Percentiles rank a stretch among this genome's conserved stretches.
Conservation (phyloP, 148 eudicot species). For the Vaccinium myrtillus region DNA sequence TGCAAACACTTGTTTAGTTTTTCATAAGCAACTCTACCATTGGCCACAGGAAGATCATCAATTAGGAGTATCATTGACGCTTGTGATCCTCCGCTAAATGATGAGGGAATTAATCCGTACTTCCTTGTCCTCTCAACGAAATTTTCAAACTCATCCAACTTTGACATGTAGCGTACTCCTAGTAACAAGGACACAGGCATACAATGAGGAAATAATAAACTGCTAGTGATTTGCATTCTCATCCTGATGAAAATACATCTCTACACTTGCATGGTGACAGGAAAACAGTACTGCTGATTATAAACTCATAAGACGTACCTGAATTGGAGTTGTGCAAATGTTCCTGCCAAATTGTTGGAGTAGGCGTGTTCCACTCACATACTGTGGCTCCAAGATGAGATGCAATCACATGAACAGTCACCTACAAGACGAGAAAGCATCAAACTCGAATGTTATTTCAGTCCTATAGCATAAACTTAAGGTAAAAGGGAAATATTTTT, state of each 20-base stretch:
- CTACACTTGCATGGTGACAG: not conserved
- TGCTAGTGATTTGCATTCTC: not conserved
- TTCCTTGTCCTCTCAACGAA: constrained; percentile 80
- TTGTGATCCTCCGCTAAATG: constrained; percentile 30
- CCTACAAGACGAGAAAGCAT: constrained; percentile 44
- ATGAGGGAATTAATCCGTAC: constrained; percentile 63
- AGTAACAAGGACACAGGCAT: not conserved
- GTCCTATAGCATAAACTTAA: not conserved
- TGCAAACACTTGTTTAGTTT: constrained; percentile 67
- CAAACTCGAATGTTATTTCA: constrained; percentile 5
- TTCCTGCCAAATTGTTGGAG: constrained; percentile 94
- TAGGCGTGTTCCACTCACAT: constrained; percentile 94
- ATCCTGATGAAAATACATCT: not conserved
- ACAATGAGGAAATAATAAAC: constrained; percentile 9
- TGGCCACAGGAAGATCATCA: constrained; percentile 90
- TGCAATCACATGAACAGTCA: constrained; percentile 69
- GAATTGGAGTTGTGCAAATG: constrained; percentile 66
- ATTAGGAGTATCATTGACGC: constrained; percentile 55
- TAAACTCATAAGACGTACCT: constrained; percentile 40
- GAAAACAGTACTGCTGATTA: not conserved
- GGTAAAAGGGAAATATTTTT: not conserved
- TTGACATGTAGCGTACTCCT: constrained; percentile 78
- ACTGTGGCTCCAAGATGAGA: constrained; percentile 66
- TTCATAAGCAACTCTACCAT: constrained; percentile 63
- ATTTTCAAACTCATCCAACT: constrained; percentile 91